Evolutionary conservation across 805 yeast species (phyloP), one percentile per base, ranked within the genome.

Genomic region (Candida railenensis): DNA sequence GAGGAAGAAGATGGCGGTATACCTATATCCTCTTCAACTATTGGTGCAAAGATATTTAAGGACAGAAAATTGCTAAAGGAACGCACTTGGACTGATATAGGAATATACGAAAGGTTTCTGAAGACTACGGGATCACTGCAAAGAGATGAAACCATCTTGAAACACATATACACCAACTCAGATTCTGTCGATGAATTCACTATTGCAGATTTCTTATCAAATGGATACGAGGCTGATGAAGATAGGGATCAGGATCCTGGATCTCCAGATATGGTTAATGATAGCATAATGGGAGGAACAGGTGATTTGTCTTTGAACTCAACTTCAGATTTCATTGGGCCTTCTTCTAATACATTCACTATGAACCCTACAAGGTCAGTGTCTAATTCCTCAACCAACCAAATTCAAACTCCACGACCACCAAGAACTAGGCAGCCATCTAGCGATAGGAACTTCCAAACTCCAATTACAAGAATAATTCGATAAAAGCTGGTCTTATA

Each of bases 1-100:
- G 65, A 61, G 11, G 76, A 71, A 28, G 73, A 68, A 33, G 75
- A 69, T 44, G 72, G 67, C n/a, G 61, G 65, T 7, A 56, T 72
- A 7, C 69, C 73, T 4, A 58, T 67, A 43, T 62, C 57, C 42
- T 62, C 70, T 22, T 54, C 71, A 3, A 61, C 58, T 15, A 66
- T 69, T 43, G 74, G 74, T n/a, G 67, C 73, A 36, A 72, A 71
- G 38, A 58, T 62, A 18, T 59, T 65, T 49, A 71, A 71, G 46
- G 65, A 67, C 50, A 52, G 67, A 33, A 58, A 53, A 25, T 43
- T 59, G 21, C 47, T 61, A 32, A 65, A 63, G 46, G 69, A 64
- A 28, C 57, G 58, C 28, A 56, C 61, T 4, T 72, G 76, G 77
- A 50, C 54, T 4, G 77, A 73, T 48, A 53, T 62, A 40, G 59